phyloP scores from a whole-genome alignment of 208 protist genomes.

The Phytomonas francai region DNA sequence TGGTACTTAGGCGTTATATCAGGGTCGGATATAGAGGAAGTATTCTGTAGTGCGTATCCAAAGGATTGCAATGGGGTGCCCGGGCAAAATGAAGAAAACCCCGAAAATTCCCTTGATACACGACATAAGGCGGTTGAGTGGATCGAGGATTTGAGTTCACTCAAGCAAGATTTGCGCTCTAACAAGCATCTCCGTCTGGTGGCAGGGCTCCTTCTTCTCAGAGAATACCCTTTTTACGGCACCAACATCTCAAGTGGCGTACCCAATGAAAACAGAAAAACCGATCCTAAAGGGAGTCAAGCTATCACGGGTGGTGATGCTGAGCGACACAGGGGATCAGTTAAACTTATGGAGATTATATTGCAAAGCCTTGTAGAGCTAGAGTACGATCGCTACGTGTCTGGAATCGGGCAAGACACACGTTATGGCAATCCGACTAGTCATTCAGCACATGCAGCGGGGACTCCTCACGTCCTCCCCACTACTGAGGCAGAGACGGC shows the following conservation, averaged over 20 bases:
- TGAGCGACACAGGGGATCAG: not conserved
- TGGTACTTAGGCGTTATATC: not conserved
- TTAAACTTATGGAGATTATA: not conserved
- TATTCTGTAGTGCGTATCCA: not conserved
- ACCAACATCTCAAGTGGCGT: not conserved
- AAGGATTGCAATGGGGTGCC: not conserved
- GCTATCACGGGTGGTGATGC: not conserved
- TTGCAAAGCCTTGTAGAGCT: not conserved
- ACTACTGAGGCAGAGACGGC: not conserved
- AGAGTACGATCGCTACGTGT: not conserved
- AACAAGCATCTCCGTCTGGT: not conserved
- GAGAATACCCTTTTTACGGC: not conserved
- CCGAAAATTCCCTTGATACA: not conserved
- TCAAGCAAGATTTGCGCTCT: not conserved
- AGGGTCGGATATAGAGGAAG: not conserved
- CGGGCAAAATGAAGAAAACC: not conserved
- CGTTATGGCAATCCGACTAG: not conserved
- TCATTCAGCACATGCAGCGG: not conserved
- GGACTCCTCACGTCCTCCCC: not conserved
- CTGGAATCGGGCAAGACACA: not conserved
- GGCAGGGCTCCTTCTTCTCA: not conserved
- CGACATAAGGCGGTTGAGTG: not conserved
- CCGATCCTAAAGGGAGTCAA: not conserved
- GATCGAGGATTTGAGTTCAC: not conserved
- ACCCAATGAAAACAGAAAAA: not conserved